Percentiles rank a stretch among this genome's conserved stretches.
These are phyloP conservation scores for Asterella californica DNA, from an alignment of 225 moss, liverwort and hornwort genomes.

Conservation along the genomic window DNA sequence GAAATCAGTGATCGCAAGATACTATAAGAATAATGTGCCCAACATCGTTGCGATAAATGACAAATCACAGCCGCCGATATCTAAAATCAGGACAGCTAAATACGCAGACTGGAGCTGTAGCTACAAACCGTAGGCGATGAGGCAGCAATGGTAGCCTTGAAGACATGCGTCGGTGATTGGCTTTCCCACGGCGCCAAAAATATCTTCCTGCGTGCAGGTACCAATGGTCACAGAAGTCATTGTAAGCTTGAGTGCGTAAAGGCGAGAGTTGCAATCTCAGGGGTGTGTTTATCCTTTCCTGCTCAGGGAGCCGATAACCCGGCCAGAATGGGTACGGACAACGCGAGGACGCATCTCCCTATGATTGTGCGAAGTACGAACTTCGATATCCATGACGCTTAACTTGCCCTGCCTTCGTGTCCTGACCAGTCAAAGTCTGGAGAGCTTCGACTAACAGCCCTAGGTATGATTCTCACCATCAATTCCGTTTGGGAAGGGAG, in stretches of 20 bases:
- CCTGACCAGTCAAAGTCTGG: background rate
- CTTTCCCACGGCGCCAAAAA: conserved; percentile 48
- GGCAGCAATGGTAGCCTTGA: conserved; percentile 58
- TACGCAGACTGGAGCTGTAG: background rate
- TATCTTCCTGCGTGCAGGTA: conserved; percentile 41
- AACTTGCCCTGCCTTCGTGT: background rate
- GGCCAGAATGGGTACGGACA: too few relatives aligned
- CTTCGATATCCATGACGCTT: background rate
- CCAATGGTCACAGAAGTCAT: background rate
- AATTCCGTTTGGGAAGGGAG: background rate
- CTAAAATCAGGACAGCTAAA: too few relatives aligned
- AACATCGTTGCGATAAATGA: background rate
- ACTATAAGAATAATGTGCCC: background rate
- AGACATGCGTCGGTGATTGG: conserved; percentile 59
- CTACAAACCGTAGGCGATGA: conserved; percentile 50
- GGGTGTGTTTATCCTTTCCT: too few relatives aligned
- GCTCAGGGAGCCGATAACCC: too few relatives aligned
- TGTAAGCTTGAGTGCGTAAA: background rate
- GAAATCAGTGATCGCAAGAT: background rate
- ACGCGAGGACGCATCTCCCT: background rate
- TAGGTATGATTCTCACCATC: background rate
- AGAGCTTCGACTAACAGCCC: background rate
- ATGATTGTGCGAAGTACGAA: background rate
- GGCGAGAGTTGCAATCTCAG: too few relatives aligned
- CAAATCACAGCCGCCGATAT: background rate